Evolutionary conservation across 805 yeast species (phyloP).

Genomic region (Myxozyma sirexii): DNA sequence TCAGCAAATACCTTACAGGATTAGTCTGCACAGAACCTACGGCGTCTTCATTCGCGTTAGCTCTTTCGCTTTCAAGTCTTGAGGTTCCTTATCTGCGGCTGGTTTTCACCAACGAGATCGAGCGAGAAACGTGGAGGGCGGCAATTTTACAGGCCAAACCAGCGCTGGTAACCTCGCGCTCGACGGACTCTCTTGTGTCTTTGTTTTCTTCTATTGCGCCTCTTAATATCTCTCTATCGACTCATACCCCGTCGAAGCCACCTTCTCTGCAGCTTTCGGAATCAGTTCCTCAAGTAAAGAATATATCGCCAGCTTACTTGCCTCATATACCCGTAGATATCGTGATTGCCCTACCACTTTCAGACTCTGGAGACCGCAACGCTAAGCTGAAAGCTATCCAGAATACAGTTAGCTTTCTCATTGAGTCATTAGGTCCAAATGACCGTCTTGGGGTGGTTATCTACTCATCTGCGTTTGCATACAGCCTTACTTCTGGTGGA

Average conservation of each 20-base stretch:
- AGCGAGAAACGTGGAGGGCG: slow-evolving; percentile 14
- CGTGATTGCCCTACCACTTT: slow-evolving; percentile 19
- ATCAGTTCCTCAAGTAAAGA: not conserved
- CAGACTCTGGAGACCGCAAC: not conserved
- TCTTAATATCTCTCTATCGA: not conserved
- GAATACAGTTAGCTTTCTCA: slow-evolving; percentile 13
- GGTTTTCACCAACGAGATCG: slow-evolving; percentile 8
- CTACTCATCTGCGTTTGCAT: slow-evolving; percentile 8
- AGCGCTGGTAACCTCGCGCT: not conserved
- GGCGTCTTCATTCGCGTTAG: not conserved
- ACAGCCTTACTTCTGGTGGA: slow-evolving; percentile 10
- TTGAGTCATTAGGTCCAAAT: slow-evolving; percentile 8
- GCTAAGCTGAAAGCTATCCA: slow-evolving; percentile 7
- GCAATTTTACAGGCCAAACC: not conserved
- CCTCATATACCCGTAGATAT: slow-evolving; percentile 22
- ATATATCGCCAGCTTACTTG: not conserved
- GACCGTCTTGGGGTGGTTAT: slow-evolving; percentile 22
- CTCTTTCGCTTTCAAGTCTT: not conserved
- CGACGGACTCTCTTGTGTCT: not conserved
- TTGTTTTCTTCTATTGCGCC: not conserved
- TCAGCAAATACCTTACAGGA: slow-evolving; percentile 14
- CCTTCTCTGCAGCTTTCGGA: not conserved
- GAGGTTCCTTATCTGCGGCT: slow-evolving; percentile 5
- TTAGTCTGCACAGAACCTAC: not conserved
- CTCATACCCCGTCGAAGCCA: not conserved